Base-by-base conservation (phyloP, 192 early-diverging fungal species). In the Gamsiella multidivaricata region DNA sequence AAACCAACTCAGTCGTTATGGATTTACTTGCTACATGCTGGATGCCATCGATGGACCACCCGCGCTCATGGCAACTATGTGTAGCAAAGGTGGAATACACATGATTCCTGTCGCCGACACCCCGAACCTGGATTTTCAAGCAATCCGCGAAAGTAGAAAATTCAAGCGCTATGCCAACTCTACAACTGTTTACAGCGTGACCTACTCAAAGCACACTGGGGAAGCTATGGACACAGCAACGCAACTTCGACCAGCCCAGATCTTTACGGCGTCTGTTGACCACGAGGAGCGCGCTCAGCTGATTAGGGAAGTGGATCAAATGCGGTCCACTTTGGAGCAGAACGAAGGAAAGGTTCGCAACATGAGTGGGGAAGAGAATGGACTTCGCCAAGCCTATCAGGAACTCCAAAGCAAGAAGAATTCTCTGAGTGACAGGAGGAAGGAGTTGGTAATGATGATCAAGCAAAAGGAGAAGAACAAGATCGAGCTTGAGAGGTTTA, bases 31-130 rank as follows among this genome's bases (percentile, higher is more conserved):
- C 31, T 94, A 89, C 59, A 59, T 91, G 15, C 78, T 92, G 32
- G 91, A 97, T 75, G 84, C 90, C 39, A 42, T 98, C 4, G 91
- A 94, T 15, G 94, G 89, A 0, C 92, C 92, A 8, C 79, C 81
- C 0, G 70, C 86, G 4, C 79, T 97, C 4, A 57, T 93, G 32
- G 83, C 82, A 0, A 86, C 88, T 12, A 61, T 96, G 23, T 94
- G 94, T 61, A 61, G 85, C 32, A 74, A 85, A 53, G 81, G 83
- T 26, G 54, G 78, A 0, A 70, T 96, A 10, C 86, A 96, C 73
- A 57, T 70, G 14, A 84, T 91, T 18, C 82, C 84, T 41, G 70
- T 82, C 59, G 31, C 66, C 2, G 56, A 54, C 25, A 37, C 17
- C 41, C 8, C 43, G 0, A 58, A 32, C 20, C 2, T 80, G 11